phyloP scores from a whole-genome alignment of 1,284 basidiomycete species.

The Cutaneotrichosporon sp. region DNA sequence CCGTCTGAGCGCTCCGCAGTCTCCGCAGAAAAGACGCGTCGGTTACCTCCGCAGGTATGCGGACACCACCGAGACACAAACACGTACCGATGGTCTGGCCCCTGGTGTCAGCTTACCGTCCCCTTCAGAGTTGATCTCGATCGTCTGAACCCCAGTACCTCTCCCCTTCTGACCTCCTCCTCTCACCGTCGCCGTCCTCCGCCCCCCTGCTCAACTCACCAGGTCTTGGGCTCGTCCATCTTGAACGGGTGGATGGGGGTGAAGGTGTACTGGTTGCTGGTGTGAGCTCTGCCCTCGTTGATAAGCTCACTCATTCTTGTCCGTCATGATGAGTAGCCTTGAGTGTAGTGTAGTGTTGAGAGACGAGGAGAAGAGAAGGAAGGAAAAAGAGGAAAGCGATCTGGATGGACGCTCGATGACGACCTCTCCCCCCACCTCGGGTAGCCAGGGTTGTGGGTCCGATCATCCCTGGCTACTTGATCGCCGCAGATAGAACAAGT shows the following conservation, averaged over 20 bases:
- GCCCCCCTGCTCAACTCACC: slow-evolving; percentile 34
- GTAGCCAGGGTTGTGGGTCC: no score
- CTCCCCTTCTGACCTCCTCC: no score
- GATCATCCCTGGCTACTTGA: no score
- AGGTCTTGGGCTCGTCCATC: slow-evolving; percentile 52
- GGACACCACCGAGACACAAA: slow-evolving; percentile 1
- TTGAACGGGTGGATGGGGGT: slow-evolving; percentile 54
- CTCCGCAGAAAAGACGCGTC: no score
- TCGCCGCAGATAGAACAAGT: no score
- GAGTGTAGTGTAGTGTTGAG: no score
- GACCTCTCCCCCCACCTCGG: no score
- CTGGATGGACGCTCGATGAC: no score
- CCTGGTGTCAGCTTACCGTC: slow-evolving; percentile 28
- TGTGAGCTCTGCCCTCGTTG: not conserved
- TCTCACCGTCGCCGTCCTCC: not conserved
- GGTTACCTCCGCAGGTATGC: not conserved
- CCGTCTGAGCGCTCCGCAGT: no score
- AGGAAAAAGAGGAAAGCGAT: not conserved
- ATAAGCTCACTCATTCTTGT: slow-evolving; percentile 14
- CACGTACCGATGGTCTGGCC: slow-evolving; percentile 30
- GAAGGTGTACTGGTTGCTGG: slow-evolving; percentile 36
- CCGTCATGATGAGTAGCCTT: not conserved
- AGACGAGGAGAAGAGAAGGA: no score
- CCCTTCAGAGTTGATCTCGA: no score
- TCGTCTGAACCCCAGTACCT: no score